Conservation (phyloP, 2,329 filamentous ascomycete species). For the Diaporthe humulicola region DNA sequence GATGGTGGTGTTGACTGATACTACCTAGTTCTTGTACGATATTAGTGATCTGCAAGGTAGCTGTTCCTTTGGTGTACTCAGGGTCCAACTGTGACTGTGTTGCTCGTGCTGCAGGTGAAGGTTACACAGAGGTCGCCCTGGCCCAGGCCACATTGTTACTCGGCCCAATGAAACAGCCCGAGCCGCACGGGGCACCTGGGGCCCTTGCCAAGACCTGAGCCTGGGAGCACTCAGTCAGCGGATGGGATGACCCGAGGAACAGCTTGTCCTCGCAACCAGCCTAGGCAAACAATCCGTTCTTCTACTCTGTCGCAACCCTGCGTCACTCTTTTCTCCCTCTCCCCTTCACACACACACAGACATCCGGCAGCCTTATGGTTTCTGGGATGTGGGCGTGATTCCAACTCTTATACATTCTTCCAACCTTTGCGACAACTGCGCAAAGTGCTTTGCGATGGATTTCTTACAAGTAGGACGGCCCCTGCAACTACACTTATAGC, state of each 20-base stretch:
- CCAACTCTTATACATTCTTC: constrained; percentile 25
- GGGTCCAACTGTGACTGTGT: neutral
- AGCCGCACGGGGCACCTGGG: constrained; percentile 21
- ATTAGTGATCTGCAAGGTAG: neutral
- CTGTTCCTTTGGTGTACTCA: neutral
- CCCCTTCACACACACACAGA: neutral
- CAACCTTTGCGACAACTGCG: constrained; percentile 37
- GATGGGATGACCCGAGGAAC: constrained; percentile 33
- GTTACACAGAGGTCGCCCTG: neutral
- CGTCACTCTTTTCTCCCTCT: constrained; percentile 23
- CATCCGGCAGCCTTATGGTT: neutral
- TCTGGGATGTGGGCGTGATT: constrained; percentile 35
- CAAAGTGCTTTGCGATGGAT: constrained; percentile 47
- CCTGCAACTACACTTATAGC: constrained; percentile 40
- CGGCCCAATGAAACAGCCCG: constrained; percentile 27
- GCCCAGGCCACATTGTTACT: neutral
- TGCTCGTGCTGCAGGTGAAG: neutral
- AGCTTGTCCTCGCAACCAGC: constrained; percentile 37
- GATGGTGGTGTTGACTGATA: neutral
- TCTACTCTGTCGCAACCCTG: constrained; percentile 19
- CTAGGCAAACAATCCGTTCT: constrained; percentile 3
- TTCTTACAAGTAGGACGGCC: constrained; percentile 50
- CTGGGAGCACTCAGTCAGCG: constrained; percentile 27
- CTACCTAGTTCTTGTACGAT: neutral
- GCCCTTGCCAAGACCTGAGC: constrained; percentile 29